These are phyloP conservation scores for Cercophora newfieldiana DNA, from an alignment of 495 filamentous ascomycete genomes.

Conservation along the genomic window DNA sequence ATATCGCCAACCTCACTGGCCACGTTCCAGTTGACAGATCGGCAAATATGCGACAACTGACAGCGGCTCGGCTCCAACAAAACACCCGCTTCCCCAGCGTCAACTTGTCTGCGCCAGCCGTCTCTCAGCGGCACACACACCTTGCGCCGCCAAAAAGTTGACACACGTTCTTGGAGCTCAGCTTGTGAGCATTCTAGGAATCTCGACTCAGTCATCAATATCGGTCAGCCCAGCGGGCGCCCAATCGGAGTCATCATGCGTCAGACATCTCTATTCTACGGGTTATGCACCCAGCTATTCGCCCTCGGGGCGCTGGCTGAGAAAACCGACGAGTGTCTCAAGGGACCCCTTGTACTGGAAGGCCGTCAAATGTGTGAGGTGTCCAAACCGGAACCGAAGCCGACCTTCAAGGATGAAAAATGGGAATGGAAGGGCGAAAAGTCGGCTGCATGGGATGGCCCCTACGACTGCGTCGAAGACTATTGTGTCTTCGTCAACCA, in stretches of 20 bases:
- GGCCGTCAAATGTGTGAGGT: background rate
- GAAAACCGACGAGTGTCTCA: background rate
- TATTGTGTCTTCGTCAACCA: slow-evolving; percentile 40
- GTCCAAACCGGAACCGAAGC: background rate
- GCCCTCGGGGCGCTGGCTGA: background rate
- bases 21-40: slow-evolving; percentile 7
- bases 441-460: slow-evolving; percentile 33
- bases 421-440: background rate
- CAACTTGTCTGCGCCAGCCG: too few relatives aligned
- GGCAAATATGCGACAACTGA: background rate
- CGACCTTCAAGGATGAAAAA: background rate
- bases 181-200: background rate
- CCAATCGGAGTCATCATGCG: background rate
- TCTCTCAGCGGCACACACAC: too few relatives aligned
- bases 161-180: background rate
- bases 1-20: slow-evolving; percentile 8
- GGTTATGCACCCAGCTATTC: background rate
- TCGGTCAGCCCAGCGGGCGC: background rate
- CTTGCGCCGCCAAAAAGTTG: background rate
- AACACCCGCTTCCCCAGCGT: background rate
- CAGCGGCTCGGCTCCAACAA: background rate
- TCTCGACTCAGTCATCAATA: background rate
- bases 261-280: background rate
- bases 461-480: slow-evolving; percentile 37
- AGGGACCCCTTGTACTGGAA: background rate